Conservation (phyloP, 2,329 filamentous ascomycete species). For the Diaporthe capsici region DNA sequence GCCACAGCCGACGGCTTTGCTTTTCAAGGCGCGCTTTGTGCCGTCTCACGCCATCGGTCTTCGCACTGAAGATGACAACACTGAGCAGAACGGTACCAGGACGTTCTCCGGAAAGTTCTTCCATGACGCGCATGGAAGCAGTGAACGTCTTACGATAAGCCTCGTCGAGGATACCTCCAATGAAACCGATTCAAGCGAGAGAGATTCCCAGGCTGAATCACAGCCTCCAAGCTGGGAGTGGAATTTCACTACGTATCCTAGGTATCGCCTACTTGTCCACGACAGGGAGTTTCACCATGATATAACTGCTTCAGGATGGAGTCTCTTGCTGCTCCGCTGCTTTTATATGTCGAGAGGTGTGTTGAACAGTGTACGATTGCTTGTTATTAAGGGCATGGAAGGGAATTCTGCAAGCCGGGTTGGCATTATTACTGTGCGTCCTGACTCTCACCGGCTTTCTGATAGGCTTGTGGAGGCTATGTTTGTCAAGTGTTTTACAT, state of each 20-base stretch:
- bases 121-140: neutral
- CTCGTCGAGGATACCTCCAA: neutral
- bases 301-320: neutral
- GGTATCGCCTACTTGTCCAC: neutral
- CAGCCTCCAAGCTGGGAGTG: neutral
- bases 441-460: fast-evolving
- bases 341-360: neutral
- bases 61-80: neutral
- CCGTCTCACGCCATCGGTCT: neutral
- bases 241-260: neutral
- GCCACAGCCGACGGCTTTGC: neutral
- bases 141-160: neutral
- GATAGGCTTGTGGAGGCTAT: neutral
- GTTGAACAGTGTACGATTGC: neutral
- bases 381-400: neutral
- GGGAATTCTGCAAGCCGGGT: neutral
- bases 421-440: neutral
- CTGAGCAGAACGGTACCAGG: neutral
- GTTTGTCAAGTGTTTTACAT: neutral
- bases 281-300: neutral
- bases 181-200: neutral
- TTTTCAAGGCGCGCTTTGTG: constrained; percentile 3
- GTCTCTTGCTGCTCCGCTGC: constrained; percentile 1
- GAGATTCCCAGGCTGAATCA: neutral
- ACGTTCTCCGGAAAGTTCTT: neutral